These are phyloP conservation scores for Geranium incanum DNA, from an alignment of 441 rosid genomes.

Conservation along the genomic window DNA sequence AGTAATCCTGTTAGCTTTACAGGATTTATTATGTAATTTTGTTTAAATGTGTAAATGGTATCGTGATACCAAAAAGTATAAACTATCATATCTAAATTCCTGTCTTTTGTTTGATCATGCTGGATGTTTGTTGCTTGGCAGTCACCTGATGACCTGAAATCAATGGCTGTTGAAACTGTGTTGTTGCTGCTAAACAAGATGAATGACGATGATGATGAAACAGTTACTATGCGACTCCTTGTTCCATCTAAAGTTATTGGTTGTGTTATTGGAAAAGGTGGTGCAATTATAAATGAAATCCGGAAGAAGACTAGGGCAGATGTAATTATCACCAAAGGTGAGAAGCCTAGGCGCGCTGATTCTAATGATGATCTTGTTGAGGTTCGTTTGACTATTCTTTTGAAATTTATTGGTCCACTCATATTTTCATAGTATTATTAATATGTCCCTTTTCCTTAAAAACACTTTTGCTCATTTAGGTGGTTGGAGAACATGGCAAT, in stretches of 20 bases:
- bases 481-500: conserved; percentile 57
- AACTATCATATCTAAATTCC: neutral
- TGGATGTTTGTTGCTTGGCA: conserved; percentile 24
- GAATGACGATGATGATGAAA: conserved; percentile 65
- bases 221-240: conserved; percentile 54
- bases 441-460: neutral
- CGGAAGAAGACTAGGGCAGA: conserved; percentile 73
- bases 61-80: too few relatives aligned
- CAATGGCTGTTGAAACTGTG: conserved; percentile 92
- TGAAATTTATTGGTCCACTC: neutral
- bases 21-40: too few relatives aligned
- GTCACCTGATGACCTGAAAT: conserved; percentile 87
- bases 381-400: conserved; percentile 36
- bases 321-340: conserved; percentile 67
- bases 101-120: neutral
- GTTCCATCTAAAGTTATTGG: conserved; percentile 86
- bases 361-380: conserved; percentile 72
- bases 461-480: conserved; percentile 29
- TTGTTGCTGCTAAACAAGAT: conserved; percentile 81
- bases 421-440: neutral
- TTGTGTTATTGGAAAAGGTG: conserved; percentile 88
- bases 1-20: too few relatives aligned
- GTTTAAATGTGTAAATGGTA: too few relatives aligned
- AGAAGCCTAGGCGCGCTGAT: conserved; percentile 65
- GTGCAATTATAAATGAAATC: conserved; percentile 82